Evolutionary conservation across 306 rosid species (phyloP).

Genomic region (Acmispon strigosus): DNA sequence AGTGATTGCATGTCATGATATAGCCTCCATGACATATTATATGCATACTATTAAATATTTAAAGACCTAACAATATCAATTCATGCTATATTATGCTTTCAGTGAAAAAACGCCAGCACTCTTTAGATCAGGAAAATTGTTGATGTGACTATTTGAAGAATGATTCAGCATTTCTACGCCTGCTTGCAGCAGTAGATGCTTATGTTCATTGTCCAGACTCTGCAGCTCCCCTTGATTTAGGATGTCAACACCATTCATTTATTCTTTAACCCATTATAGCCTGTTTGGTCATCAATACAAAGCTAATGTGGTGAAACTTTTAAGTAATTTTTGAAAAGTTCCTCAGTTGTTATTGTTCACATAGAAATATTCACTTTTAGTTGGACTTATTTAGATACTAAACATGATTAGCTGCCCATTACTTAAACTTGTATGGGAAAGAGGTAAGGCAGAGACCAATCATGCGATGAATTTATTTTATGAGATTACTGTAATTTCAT

Average conservation of each 20-base stretch:
- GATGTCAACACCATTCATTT: conserved; percentile 18
- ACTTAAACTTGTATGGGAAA: background rate
- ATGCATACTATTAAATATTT: background rate
- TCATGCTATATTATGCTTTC: conserved; percentile 11
- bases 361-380: background rate
- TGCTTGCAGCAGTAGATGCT: background rate
- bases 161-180: background rate
- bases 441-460: background rate
- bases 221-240: background rate
- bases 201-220: background rate
- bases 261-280: background rate
- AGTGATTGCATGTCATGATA: background rate
- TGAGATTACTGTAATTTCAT: background rate
- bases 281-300: background rate
- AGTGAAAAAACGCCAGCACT: conserved; percentile 35
- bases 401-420: background rate
- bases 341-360: background rate
- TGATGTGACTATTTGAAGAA: conserved; percentile 21
- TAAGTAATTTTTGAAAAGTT: conserved; percentile 9
- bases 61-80: background rate
- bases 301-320: background rate
- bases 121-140: conserved; percentile 27
- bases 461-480: background rate
- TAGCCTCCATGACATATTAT: background rate
- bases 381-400: background rate